A percentile compares a stretch with the other conserved stretches of the same genome.
Conservation (phyloP, 345 rosid genomes). For the Citrus mangshanensis region DNA sequence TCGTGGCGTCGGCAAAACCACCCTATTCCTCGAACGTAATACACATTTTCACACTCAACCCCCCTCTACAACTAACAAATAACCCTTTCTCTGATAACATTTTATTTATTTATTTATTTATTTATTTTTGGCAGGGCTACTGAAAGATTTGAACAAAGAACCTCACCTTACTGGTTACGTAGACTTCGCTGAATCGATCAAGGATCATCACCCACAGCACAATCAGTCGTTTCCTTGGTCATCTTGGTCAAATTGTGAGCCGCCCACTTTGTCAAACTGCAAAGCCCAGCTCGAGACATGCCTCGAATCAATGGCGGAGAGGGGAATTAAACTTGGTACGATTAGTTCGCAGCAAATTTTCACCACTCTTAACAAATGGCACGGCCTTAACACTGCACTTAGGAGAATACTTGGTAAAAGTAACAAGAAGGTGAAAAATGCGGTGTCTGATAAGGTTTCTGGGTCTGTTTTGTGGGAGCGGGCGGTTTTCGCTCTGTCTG, state of each 20-base stretch:
- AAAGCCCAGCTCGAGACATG: slow-evolving; percentile 80
- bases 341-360: slow-evolving; percentile 80
- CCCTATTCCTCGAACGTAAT: slow-evolving; percentile 80
- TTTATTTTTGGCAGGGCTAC: slow-evolving; percentile 48
- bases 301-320: slow-evolving; percentile 78
- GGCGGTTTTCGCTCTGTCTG: slow-evolving; percentile 64
- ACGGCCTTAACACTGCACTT: slow-evolving; percentile 59
- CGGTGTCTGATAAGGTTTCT: slow-evolving; percentile 47
- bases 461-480: slow-evolving; percentile 71
- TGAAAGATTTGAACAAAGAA: slow-evolving; percentile 78
- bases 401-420: slow-evolving; percentile 38
- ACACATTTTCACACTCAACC: background rate
- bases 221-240: slow-evolving; percentile 75
- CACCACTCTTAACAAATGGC: slow-evolving; percentile 80
- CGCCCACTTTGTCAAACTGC: slow-evolving; percentile 56
- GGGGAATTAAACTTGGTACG: slow-evolving; percentile 64
- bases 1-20: slow-evolving; percentile 97
- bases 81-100: background rate
- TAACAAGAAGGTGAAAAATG: slow-evolving; percentile 26
- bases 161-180: slow-evolving; percentile 88
- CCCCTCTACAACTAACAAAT: background rate
- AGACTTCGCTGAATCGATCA: slow-evolving; percentile 77
- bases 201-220: slow-evolving; percentile 71
- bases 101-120: background rate
- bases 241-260: slow-evolving; percentile 76